Percentiles rank a stretch among this genome's conserved stretches.
These are phyloP conservation scores for Eimeria acervulina DNA, from an alignment of 169 alveolate genomes.

Conservation along the genomic window DNA sequence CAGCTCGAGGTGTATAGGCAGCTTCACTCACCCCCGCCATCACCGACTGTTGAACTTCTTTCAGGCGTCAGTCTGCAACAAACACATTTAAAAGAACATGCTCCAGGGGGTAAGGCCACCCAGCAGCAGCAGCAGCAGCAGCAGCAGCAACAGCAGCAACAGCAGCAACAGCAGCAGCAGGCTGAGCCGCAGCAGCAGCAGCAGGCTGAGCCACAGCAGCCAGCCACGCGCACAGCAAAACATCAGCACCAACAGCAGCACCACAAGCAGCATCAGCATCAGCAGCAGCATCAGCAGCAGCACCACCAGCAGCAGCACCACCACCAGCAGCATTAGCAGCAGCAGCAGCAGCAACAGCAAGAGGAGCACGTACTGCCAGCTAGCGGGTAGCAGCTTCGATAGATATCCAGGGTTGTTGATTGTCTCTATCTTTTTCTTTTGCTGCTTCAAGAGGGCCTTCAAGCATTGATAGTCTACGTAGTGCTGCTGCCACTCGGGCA, in stretches of 20 bases:
- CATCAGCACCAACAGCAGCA: background rate
- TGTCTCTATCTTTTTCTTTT: background rate
- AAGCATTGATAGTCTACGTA: constrained; percentile 61
- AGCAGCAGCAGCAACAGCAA: background rate
- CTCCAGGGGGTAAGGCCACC: background rate
- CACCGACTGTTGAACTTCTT: background rate
- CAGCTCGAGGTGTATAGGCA: background rate
- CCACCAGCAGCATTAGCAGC: constrained; percentile 9
- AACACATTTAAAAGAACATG: background rate
- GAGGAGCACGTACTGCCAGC: constrained; percentile 34
- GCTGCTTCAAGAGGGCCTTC: constrained; percentile 55
- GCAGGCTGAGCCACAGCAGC: too few relatives aligned
- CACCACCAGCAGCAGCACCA: background rate
- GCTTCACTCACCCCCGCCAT: background rate
- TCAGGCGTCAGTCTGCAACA: background rate
- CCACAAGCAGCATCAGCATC: background rate
- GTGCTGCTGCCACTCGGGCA: constrained; percentile 80
- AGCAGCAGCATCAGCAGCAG: constrained; percentile 1
- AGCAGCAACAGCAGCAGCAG: background rate
- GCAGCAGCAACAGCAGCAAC: background rate
- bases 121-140: too few relatives aligned
- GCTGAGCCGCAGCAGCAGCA: background rate
- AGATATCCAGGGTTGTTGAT: constrained; percentile 20
- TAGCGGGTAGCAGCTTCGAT: constrained; percentile 2
- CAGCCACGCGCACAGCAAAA: background rate